These are phyloP conservation scores for Alternaria hordeiaustralica DNA, from an alignment of 2,329 filamentous ascomycete genomes.

Conservation along the genomic window DNA sequence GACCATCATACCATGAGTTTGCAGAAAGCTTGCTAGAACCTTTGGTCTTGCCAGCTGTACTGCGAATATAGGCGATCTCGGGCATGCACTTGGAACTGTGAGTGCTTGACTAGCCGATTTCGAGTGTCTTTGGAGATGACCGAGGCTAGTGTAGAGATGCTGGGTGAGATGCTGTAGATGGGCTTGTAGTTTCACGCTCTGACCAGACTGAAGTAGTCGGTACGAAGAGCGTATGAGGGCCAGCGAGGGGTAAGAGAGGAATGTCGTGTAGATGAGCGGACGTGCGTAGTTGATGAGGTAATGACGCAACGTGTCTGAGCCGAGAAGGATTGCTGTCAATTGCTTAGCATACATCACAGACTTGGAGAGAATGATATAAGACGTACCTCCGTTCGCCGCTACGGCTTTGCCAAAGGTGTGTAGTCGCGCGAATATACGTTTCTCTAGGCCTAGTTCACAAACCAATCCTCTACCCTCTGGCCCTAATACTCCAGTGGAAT, in stretches of 20 bases:
- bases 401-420: constrained; percentile 73
- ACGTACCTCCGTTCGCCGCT: constrained; percentile 71
- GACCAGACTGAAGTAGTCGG: constrained; percentile 27
- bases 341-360: neutral
- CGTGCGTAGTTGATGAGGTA: constrained; percentile 50
- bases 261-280: constrained; percentile 52
- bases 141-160: constrained; percentile 27
- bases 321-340: constrained; percentile 39
- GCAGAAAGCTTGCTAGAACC: constrained; percentile 34
- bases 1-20: constrained; percentile 42
- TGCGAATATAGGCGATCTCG: constrained; percentile 42
- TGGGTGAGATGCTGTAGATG: constrained; percentile 34
- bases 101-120: constrained; percentile 16
- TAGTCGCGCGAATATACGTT: constrained; percentile 63
- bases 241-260: constrained; percentile 51
- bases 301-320: constrained; percentile 35
- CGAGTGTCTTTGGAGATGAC: constrained; percentile 15
- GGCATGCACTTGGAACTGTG: constrained; percentile 34
- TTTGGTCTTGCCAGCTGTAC: constrained; percentile 39
- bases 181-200: constrained; percentile 27
- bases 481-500: constrained; percentile 68
- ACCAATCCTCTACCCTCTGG: constrained; percentile 64
- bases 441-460: constrained; percentile 58
- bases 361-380: neutral
- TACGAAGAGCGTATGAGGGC: constrained; percentile 50